Conservation (phyloP, 345 rosid genomes). For the Cardamine resedifolia region DNA sequence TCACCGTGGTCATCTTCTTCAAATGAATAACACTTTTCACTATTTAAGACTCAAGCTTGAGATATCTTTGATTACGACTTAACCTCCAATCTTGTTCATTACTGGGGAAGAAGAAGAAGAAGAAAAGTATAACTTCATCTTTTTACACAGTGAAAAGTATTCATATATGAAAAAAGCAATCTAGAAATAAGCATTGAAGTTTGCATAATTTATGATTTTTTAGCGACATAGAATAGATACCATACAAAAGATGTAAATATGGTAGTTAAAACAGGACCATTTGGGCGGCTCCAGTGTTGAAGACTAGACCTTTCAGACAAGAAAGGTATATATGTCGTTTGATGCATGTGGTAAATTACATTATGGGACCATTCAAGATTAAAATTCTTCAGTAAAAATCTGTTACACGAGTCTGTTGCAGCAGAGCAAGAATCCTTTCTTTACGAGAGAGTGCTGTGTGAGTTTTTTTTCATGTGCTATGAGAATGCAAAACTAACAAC, state of each 20-base stretch:
- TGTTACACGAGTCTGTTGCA: conserved; percentile 15
- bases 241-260: conserved; percentile 10
- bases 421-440: conserved; percentile 11
- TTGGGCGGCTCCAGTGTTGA: neutral
- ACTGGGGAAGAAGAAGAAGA: conserved; percentile 4
- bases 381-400: neutral
- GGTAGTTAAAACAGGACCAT: neutral
- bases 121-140: conserved; percentile 16
- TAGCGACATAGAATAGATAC: neutral
- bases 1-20: neutral
- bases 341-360: no score
- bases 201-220: neutral
- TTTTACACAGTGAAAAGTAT: conserved; percentile 1
- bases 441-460: conserved; percentile 9
- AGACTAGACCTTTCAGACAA: conserved; percentile 21
- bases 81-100: neutral
- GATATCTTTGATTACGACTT: neutral
- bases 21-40: neutral
- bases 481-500: conserved; percentile 15
- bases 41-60: neutral
- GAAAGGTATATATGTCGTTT: conserved; percentile 28
- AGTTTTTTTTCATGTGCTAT: neutral
- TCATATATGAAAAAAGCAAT: neutral
- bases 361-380: conserved; percentile 5
- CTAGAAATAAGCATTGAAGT: neutral